Conservation (phyloP, 208 protist species). For the Wallacemonas rigidus region DNA sequence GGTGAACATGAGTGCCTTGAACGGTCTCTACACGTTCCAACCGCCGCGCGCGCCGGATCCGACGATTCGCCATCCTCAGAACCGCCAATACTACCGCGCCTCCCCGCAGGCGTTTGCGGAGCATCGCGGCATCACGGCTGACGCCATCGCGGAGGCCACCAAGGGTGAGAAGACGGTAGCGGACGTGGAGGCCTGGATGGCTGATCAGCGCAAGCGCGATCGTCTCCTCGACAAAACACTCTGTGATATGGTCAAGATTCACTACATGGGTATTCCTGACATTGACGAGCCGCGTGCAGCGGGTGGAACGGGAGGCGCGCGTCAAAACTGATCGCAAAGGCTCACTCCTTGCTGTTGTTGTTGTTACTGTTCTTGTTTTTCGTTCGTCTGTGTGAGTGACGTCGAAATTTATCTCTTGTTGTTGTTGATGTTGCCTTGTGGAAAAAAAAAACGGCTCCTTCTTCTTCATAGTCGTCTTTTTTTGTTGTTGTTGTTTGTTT, state of each 20-base stretch:
- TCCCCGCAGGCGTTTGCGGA: constrained; percentile 73
- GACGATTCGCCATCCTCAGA: constrained; percentile 52
- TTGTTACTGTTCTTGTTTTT: constrained; percentile 7
- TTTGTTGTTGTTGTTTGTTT: not conserved
- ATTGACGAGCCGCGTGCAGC: not conserved
- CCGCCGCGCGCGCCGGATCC: constrained; percentile 21
- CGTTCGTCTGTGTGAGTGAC: no score
- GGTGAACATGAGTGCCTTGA: constrained; percentile 29
- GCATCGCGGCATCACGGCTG: constrained; percentile 42
- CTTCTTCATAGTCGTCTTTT: no score
- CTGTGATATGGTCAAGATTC: constrained; percentile 48
- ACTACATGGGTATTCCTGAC: constrained; percentile 9
- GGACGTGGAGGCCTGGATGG: constrained; percentile 66
- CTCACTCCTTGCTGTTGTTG: no score
- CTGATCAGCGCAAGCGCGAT: constrained; percentile 64
- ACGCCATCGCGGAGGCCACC: constrained; percentile 40
- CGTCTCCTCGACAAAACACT: constrained; percentile 59
- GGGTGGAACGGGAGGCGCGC: not conserved
- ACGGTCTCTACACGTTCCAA: constrained; percentile 39
- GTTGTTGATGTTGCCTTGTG: constrained; percentile 19
- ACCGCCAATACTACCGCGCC: constrained; percentile 50
- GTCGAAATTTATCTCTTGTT: constrained; percentile 3
- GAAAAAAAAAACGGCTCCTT: not conserved
- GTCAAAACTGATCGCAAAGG: not conserved
- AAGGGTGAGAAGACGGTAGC: constrained; percentile 22